Conservation (phyloP, 257 asterid genomes). For the Ehretia macrophylla region DNA sequence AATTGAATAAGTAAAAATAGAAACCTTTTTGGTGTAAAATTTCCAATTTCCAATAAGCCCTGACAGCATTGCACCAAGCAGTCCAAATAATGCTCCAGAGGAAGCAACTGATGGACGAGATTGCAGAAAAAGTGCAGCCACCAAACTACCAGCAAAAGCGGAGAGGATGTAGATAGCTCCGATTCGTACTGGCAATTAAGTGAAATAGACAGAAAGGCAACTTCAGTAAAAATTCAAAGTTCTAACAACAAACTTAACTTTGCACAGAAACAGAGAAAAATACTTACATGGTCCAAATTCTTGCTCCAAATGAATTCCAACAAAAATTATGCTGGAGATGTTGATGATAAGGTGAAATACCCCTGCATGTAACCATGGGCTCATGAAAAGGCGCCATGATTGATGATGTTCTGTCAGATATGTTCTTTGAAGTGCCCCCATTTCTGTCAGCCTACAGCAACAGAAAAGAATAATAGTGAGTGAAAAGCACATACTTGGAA, state of each 20-base stretch:
- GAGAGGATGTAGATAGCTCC: slow-evolving; percentile 68
- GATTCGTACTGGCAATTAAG: slow-evolving; percentile 50
- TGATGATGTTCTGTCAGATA: slow-evolving; percentile 47
- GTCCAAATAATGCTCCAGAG: slow-evolving; percentile 76
- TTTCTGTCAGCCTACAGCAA: slow-evolving; percentile 51
- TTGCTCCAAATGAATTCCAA: slow-evolving; percentile 86
- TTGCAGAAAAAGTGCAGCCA: slow-evolving; percentile 69
- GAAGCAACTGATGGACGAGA: slow-evolving; percentile 80
- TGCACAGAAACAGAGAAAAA: slow-evolving; percentile 4
- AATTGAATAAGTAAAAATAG: neutral
- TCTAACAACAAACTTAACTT: neutral
- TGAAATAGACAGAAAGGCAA: neutral
- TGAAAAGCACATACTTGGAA: no score
- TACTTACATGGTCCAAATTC: slow-evolving; percentile 80
- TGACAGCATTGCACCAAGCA: slow-evolving; percentile 75
- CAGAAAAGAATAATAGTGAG: slow-evolving; percentile 1
- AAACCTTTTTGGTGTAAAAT: slow-evolving; percentile 64
- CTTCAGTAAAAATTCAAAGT: neutral
- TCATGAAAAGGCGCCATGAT: slow-evolving; percentile 70
- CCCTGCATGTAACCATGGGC: slow-evolving; percentile 84
- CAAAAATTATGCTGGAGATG: slow-evolving; percentile 55
- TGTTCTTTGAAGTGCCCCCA: slow-evolving; percentile 72
- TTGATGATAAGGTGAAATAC: slow-evolving; percentile 67
- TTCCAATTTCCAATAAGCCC: slow-evolving; percentile 71
- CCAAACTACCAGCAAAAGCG: slow-evolving; percentile 57